Percentiles rank a stretch among this genome's conserved stretches.
phyloP scores from a whole-genome alignment of 306 rosid genomes.

The Inga leiocalycina region DNA sequence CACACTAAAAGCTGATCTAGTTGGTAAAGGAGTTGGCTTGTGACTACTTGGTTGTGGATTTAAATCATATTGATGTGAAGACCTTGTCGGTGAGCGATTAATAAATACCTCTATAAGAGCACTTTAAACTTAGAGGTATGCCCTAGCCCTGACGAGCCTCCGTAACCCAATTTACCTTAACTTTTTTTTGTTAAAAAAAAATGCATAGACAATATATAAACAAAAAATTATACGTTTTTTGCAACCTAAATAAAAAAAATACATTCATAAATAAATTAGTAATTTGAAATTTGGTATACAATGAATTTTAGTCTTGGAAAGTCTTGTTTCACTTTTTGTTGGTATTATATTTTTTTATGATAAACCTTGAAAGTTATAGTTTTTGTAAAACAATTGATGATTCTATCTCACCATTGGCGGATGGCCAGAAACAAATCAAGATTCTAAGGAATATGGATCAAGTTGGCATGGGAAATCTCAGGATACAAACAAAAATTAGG shows the following conservation, averaged over 20 bases:
- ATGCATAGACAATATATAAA: too few species aligned
- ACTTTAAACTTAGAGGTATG: too few species aligned
- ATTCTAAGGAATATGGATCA: neutral
- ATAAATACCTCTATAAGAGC: too few species aligned
- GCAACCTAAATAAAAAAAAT: neutral
- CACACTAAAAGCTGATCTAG: too few species aligned
- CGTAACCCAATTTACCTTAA: too few species aligned
- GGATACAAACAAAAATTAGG: neutral
- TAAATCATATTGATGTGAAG: accelerated
- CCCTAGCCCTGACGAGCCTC: too few species aligned
- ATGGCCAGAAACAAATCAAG: neutral
- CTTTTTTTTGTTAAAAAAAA: too few species aligned
- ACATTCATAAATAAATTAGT: too few species aligned
- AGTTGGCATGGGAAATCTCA: neutral
- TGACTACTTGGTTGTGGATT: too few species aligned
- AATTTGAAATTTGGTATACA: too few species aligned
- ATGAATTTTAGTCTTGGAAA: neutral
- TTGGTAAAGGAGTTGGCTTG: too few species aligned
- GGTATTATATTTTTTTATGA: neutral
- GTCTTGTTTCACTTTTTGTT: neutral
- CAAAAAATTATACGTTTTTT: too few species aligned
- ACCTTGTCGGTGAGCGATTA: accelerated
- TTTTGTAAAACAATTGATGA: neutral
- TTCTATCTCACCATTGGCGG: conserved; percentile 6
- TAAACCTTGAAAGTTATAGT: neutral